Evolutionary conservation across 2,329 filamentous ascomycete species (phyloP).

Genomic region (Zymoseptoria brevis): DNA sequence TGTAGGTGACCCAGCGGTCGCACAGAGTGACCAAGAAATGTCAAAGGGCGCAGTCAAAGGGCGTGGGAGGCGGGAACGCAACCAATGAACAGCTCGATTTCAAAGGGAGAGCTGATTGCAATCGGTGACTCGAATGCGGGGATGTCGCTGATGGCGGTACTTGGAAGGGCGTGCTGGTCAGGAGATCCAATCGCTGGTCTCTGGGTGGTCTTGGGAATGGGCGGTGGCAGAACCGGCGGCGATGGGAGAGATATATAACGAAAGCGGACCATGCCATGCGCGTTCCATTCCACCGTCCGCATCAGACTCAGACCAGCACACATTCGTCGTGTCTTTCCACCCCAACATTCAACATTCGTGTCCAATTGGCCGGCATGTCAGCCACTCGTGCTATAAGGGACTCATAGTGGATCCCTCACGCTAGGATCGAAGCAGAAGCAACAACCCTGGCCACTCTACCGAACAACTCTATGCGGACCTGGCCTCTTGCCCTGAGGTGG

Average conservation of each 20-base stretch:
- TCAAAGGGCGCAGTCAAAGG: neutral
- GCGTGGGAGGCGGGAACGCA: neutral
- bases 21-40: neutral
- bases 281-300: too few species aligned
- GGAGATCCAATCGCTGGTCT: neutral
- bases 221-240: too few species aligned
- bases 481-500: too few species aligned
- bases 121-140: neutral
- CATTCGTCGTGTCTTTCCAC: neutral
- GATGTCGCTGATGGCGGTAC: neutral
- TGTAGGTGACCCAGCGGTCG: neutral
- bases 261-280: too few species aligned
- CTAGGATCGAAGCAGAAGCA: neutral
- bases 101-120: neutral
- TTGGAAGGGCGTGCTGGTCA: neutral
- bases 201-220: too few species aligned
- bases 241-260: too few species aligned
- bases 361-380: neutral
- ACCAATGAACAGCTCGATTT: neutral
- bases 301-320: neutral
- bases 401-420: neutral
- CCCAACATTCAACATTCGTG: neutral
- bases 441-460: neutral
- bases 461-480: neutral
- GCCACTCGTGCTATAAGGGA: neutral